A percentile compares a stretch with the other conserved stretches of the same genome.
Conservation (phyloP, 495 filamentous ascomycete species). For the Durotheca rogersii region DNA sequence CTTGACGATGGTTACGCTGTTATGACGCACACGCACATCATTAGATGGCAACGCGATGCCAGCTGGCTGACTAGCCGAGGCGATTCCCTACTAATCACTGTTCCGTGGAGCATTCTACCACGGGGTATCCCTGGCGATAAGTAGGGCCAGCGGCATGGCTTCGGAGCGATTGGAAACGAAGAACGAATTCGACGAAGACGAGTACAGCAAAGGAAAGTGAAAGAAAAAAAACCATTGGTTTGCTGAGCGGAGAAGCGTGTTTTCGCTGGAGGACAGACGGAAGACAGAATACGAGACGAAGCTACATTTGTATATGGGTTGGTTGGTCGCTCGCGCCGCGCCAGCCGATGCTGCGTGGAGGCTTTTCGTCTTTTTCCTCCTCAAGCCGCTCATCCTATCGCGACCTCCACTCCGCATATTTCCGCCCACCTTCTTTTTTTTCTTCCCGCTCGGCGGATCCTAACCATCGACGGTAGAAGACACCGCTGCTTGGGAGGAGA, state of each 20-base stretch:
- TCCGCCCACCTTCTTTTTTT: conserved; percentile 2
- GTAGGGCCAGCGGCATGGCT: conserved; percentile 20
- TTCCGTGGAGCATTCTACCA: conserved; percentile 27
- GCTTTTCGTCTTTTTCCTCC: conserved; percentile 26
- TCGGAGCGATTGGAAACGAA: conserved; percentile 33
- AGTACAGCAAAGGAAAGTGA: conserved; percentile 25
- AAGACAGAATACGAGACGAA: conserved; percentile 28
- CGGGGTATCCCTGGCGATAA: conserved; percentile 14
- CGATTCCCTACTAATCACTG: conserved; percentile 35
- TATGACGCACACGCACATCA: conserved; percentile 40
- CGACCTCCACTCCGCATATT: conserved; percentile 17
- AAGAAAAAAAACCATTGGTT: too few species aligned
- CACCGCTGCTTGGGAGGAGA: conserved; percentile 4
- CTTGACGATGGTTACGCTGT: conserved; percentile 42
- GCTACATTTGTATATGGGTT: conserved; percentile 32
- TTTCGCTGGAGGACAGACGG: conserved; percentile 31
- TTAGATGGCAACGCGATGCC: conserved; percentile 34
- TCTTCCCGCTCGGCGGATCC: conserved; percentile 17
- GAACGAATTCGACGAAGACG: conserved; percentile 32
- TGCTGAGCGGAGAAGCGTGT: conserved; percentile 29
- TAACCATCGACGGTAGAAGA: conserved; percentile 12
- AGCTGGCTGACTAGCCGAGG: conserved; percentile 23
- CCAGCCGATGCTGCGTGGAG: conserved; percentile 10
- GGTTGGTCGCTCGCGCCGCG: conserved; percentile 12
- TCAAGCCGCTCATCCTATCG: conserved; percentile 10